phyloP scores from a whole-genome alignment of 2,329 filamentous ascomycete species.

The Phaeophleospora eucalypticola region DNA sequence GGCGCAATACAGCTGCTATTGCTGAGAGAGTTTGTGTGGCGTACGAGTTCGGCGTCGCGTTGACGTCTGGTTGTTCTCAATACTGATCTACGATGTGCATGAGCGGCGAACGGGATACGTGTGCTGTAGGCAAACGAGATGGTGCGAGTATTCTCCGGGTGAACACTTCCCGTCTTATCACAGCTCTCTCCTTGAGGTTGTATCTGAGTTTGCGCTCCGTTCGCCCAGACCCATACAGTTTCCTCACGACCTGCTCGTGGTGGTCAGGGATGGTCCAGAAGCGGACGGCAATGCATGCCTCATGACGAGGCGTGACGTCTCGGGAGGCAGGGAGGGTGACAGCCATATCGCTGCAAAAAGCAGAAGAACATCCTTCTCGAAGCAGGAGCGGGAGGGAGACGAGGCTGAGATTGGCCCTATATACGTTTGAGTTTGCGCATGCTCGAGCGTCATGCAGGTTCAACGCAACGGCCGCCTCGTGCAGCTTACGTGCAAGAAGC shows the following conservation, averaged over 20 bases:
- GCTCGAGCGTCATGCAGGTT: slow-evolving; percentile 12
- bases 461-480: slow-evolving; percentile 6
- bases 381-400: background rate
- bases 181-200: slow-evolving; percentile 9
- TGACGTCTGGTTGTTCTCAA: background rate
- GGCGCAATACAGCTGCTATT: too few species aligned
- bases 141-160: slow-evolving; percentile 9
- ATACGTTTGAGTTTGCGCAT: slow-evolving; percentile 10
- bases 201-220: slow-evolving; percentile 4
- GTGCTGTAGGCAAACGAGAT: background rate
- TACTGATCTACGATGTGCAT: background rate
- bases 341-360: background rate
- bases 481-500: slow-evolving; percentile 10
- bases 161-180: slow-evolving; percentile 1
- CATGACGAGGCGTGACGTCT: slow-evolving; percentile 13
- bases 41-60: background rate
- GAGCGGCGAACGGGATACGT: background rate
- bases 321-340: slow-evolving; percentile 4
- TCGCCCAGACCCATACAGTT: slow-evolving; percentile 2
- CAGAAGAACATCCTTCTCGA: slow-evolving; percentile 9
- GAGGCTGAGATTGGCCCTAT: slow-evolving; percentile 12
- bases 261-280: slow-evolving; percentile 7
- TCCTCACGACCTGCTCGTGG: slow-evolving; percentile 13
- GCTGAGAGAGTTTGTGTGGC: too few species aligned
- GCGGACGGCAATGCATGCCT: slow-evolving; percentile 6